Conservation (phyloP, 805 yeast genomes). For the Hanseniaspora meyeri region DNA sequence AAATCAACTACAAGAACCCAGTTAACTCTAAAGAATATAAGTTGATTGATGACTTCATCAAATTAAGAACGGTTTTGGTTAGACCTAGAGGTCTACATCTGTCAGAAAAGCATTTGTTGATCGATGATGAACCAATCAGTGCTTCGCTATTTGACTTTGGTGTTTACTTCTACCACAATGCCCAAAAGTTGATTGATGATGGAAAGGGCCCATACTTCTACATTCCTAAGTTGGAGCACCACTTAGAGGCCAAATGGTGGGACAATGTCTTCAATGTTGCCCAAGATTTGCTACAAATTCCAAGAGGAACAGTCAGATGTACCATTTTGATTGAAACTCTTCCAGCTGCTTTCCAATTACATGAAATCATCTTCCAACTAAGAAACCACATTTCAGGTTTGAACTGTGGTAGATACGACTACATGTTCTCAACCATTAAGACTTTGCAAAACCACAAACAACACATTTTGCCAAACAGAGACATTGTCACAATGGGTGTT, state of each 20-base stretch:
- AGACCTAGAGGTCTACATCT: slow-evolving; percentile 87
- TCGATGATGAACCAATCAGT: slow-evolving; percentile 65
- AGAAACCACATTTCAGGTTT: slow-evolving; percentile 68
- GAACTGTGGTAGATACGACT: slow-evolving; percentile 86
- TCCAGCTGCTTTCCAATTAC: slow-evolving; percentile 80
- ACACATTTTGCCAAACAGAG: slow-evolving; percentile 65
- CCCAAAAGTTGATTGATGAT: slow-evolving; percentile 43
- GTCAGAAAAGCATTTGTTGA: slow-evolving; percentile 56
- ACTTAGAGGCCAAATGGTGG: slow-evolving; percentile 72
- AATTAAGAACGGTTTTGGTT: slow-evolving; percentile 60
- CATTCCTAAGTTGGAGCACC: slow-evolving; percentile 79
- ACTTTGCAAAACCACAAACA: slow-evolving; percentile 56
- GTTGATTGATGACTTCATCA: slow-evolving; percentile 35
- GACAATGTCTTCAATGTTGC: slow-evolving; percentile 66
- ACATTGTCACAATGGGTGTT: slow-evolving; percentile 65
- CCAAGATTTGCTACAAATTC: slow-evolving; percentile 55
- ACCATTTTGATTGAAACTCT: slow-evolving; percentile 72
- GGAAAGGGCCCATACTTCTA: slow-evolving; percentile 76
- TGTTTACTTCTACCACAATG: slow-evolving; percentile 64
- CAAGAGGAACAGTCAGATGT: slow-evolving; percentile 70
- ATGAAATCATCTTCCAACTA: slow-evolving; percentile 66
- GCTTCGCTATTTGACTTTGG: slow-evolving; percentile 75
- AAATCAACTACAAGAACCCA: slow-evolving; percentile 38
- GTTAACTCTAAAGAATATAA: slow-evolving; percentile 31
- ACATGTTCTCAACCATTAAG: slow-evolving; percentile 70